These are phyloP conservation scores for Entoloma clypeatum DNA, from an alignment of 1,284 basidiomycete genomes.

Conservation along the genomic window DNA sequence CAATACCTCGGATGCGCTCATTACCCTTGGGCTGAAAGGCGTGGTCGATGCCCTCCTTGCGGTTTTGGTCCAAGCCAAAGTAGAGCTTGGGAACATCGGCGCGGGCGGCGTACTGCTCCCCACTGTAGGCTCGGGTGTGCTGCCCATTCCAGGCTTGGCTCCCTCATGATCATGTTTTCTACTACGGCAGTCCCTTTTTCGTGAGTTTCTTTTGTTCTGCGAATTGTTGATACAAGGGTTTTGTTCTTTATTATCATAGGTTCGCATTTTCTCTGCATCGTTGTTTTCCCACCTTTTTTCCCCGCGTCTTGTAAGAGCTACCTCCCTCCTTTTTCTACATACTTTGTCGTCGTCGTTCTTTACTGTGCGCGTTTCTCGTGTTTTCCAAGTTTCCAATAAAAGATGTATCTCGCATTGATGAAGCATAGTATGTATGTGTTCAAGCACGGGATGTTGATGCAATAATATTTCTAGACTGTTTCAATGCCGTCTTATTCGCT, in stretches of 20 bases:
- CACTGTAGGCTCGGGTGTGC: not conserved
- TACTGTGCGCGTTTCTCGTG: too few relatives aligned
- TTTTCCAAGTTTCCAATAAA: not conserved
- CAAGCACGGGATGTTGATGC: not conserved
- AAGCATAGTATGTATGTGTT: not conserved
- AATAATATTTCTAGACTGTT: slow-evolving; percentile 1
- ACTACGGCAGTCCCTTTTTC: not conserved
- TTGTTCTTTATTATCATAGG: not conserved
- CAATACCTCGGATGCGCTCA: slow-evolving; percentile 7
- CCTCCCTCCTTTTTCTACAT: not conserved
- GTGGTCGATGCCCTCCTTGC: slow-evolving; percentile 22
- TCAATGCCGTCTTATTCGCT: not conserved
- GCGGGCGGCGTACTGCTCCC: not conserved
- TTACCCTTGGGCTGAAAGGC: slow-evolving; percentile 12
- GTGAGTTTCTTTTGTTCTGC: not conserved
- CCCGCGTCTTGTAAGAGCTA: not conserved
- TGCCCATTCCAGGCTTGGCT: not conserved
- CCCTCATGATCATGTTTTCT: not conserved
- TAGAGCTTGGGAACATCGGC: slow-evolving; percentile 1
- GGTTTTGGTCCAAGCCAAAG: slow-evolving; percentile 23
- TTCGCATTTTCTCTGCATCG: not conserved
- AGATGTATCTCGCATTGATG: not conserved
- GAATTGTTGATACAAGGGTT: not conserved
- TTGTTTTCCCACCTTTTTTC: not conserved
- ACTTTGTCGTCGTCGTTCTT: not conserved